phyloP scores from a whole-genome alignment of 768 basidiomycete genomes.

The Tulasnella sp. region DNA sequence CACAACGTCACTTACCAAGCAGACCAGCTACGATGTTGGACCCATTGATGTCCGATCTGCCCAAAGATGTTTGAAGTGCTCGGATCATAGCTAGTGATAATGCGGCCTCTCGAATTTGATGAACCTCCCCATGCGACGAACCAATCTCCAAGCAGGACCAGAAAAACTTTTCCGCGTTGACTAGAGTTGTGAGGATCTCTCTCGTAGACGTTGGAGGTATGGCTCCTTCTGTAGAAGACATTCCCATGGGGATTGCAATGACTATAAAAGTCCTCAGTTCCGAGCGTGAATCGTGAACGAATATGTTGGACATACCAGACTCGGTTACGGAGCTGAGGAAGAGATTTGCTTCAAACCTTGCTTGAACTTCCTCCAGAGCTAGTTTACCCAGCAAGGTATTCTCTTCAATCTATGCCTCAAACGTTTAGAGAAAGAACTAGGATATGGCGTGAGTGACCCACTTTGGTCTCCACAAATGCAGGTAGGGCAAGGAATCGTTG shows the following conservation, averaged over 20 bases:
- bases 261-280: constrained; percentile 32
- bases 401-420: constrained; percentile 57
- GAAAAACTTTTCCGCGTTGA: constrained; percentile 56
- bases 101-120: constrained; percentile 61
- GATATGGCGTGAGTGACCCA: constrained; percentile 22
- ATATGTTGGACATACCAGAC: constrained; percentile 52
- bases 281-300: neutral
- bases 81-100: constrained; percentile 56
- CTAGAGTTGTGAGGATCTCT: constrained; percentile 48
- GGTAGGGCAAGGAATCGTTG: constrained; percentile 46
- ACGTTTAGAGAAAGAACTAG: too few relatives aligned
- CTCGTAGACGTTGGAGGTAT: constrained; percentile 35
- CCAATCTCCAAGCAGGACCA: constrained; percentile 48
- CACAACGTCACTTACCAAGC: constrained; percentile 39
- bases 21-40: constrained; percentile 48
- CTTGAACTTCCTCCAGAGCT: constrained; percentile 64
- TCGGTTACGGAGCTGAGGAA: constrained; percentile 82
- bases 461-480: constrained; percentile 45
- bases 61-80: constrained; percentile 71
- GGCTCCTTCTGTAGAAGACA: constrained; percentile 35
- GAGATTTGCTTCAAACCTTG: constrained; percentile 71
- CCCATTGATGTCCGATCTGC: constrained; percentile 38
- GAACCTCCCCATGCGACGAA: constrained; percentile 45
- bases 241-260: constrained; percentile 72
- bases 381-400: constrained; percentile 61